Base-by-base conservation (phyloP, 2,329 filamentous ascomycete species). In the Alternaria tenuissima region DNA sequence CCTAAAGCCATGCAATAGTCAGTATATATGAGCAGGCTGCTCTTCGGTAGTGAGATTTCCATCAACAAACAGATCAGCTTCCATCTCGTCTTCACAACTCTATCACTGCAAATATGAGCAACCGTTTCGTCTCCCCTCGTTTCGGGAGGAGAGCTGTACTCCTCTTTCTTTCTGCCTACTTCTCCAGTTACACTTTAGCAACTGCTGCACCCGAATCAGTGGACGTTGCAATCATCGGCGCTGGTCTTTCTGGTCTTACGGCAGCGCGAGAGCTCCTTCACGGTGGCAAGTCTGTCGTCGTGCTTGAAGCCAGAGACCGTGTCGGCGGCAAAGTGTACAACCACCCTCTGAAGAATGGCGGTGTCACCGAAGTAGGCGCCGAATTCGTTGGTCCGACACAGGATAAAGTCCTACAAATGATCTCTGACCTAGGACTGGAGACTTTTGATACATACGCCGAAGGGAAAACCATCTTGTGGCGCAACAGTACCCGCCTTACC, bases 301-400 rank as follows among this genome's bases (percentile, higher is more conserved):
- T 87, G 0, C 71, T 87, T 1, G 85, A 87, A 63, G 84, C 84
- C 1, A 76, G 81, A 5, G 77, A 84, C 41, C 79, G 82, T 0
- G 81, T 86, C 0, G 84, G 85, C 0, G 85, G 85, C 7, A 87
- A 86, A 71, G 85, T 82, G 0, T 83, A 59, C 22, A 71, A 69
- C 28, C 24, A 57, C 9, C 59, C 52, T 22, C 48, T 71, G 22
- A 55, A 57, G n/a, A 70, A 69, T 48, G 67, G 69, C 2, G 64
- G 62, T 14, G 55, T 69, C 41, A 69, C 66, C 1, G 68, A 73
- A 59, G 64, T 70, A 0, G 69, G 67, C 3, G 65, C 66, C 22
- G 69, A 71, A 20, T 72, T 71, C 18, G 63, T 73, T 5, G 69
- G 70, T 0, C 67, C 66, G 14, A 72, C 69, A 2, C 65, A 73